Percentiles rank a stretch among this genome's conserved stretches.
phyloP scores from a whole-genome alignment of 257 asterid genomes.

The Solanum etuberosum region DNA sequence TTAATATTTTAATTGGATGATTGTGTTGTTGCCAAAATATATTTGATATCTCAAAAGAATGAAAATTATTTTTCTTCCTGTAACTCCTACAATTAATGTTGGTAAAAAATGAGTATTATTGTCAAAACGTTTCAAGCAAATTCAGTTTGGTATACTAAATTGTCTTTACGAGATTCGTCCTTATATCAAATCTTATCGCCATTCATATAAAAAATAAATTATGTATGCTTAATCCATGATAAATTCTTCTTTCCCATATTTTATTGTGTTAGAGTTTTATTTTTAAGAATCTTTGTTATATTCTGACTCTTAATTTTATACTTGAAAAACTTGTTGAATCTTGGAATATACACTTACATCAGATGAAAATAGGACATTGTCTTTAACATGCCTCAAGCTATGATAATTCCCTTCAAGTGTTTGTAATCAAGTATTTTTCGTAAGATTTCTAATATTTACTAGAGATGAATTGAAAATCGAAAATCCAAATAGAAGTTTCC shows the following conservation, averaged over 20 bases:
- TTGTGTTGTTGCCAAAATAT: not conserved
- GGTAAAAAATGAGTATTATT: not conserved
- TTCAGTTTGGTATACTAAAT: not conserved
- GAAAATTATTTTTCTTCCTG: not conserved
- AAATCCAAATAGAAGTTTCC: not conserved
- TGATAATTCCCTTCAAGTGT: too few relatives aligned
- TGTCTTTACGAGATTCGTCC: too few relatives aligned
- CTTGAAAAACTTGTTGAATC: too few relatives aligned
- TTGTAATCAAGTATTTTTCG: too few relatives aligned
- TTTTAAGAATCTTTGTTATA: too few relatives aligned
- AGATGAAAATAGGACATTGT: fast-evolving
- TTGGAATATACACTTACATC: too few relatives aligned
- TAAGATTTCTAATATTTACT: fast-evolving
- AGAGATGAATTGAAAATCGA: too few relatives aligned
- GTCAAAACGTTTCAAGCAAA: not conserved
- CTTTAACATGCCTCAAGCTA: not conserved
- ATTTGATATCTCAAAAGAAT: not conserved
- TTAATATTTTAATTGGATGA: not conserved
- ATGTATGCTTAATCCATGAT: too few relatives aligned
- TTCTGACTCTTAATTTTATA: too few relatives aligned
- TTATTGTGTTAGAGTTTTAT: too few relatives aligned
- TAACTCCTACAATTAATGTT: not conserved
- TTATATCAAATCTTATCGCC: fast-evolving
- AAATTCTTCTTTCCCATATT: too few relatives aligned
- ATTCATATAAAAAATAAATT: not conserved